Base-by-base conservation (phyloP, 2,329 filamentous ascomycete species). In the Botrytis paeoniae region DNA sequence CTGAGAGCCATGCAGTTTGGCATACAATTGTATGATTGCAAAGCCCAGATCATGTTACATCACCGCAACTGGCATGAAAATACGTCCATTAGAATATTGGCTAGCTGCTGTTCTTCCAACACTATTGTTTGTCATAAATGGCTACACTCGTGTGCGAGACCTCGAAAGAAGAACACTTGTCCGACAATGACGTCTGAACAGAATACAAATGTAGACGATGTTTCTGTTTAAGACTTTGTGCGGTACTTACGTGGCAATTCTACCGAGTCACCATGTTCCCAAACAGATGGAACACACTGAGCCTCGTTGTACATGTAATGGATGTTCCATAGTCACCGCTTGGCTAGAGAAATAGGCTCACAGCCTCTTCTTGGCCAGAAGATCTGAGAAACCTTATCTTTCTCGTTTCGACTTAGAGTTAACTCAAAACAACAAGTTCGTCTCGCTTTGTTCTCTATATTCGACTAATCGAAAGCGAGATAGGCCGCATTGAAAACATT, bases 401-500 rank as follows among this genome's bases (percentile, higher is more conserved):
- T 25, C 14, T 62, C n/a, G 32, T 64, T 65, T 64, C 59, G 69
- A 39, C n/a, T 22, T 54, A 12, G 29, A 71, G 32, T 41, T 41
- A 20, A 54, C 54, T 61, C 45, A 51, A 71, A 65, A 64, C 59
- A 57, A 32, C 14, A 39, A 71, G 43, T 64, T 54, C 25, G 57
- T 32, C 59, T 64, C 35, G 41, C 39, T 69, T 69, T 69, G 66
- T 61, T 60, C 43, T 29, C 41, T 54, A 35, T 29, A 64, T 51
- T 65, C 57, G 16, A 70, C 22, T 43, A 29, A 65, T 48, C 43
- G 57, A 37, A 32, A 39, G 41, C 69, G 43, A 71, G 57, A n/a
- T 37, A 32, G 65, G 29, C 59, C 25, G 69, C 59, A 63, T 70
- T 51, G 69, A 45, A 39, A 64, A 71, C 43, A 43, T 54, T 71